Evolutionary conservation across 805 yeast genomes (phyloP).

Genomic region (Helenozyma rhizophorensis): DNA sequence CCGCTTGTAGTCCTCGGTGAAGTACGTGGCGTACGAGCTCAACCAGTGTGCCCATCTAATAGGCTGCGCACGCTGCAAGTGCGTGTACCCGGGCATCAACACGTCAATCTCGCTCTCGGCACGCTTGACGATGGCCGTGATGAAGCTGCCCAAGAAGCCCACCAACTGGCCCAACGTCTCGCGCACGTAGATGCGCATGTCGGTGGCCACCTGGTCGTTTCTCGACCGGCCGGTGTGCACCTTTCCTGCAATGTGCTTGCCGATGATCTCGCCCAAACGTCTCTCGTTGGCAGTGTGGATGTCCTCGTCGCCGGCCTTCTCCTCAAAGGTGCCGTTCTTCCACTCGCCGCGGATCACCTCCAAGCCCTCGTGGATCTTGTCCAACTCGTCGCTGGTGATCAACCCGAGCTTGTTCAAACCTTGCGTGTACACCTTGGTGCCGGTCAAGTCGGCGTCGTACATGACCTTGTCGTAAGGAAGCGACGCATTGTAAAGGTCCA

Average conservation of each 20-base stretch:
- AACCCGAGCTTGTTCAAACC: slow-evolving; percentile 81
- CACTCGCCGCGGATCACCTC: slow-evolving; percentile 73
- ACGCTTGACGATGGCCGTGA: slow-evolving; percentile 64
- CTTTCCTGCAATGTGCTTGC: slow-evolving; percentile 90
- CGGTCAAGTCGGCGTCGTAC: slow-evolving; percentile 92
- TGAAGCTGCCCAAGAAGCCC: slow-evolving; percentile 54
- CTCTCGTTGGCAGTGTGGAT: slow-evolving; percentile 99
- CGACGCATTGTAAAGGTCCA: slow-evolving; percentile 96
- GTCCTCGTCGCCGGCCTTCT: slow-evolving; percentile 91
- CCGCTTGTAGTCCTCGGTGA: slow-evolving; percentile 86
- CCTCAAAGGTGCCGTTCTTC: slow-evolving; percentile 63
- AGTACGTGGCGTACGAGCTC: slow-evolving; percentile 89
- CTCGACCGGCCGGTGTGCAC: slow-evolving; percentile 99
- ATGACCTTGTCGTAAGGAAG: slow-evolving; percentile 92
- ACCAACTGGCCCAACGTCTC: slow-evolving; percentile 64
- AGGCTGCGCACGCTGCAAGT: slow-evolving; percentile 98
- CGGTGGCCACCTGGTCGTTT: slow-evolving; percentile 99
- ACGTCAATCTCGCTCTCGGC: slow-evolving; percentile 85
- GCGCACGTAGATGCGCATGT: slow-evolving; percentile 91
- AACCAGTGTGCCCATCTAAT: slow-evolving; percentile 99
- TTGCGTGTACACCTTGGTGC: slow-evolving; percentile 87
- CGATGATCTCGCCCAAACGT: slow-evolving; percentile 93
- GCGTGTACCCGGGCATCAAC: slow-evolving; percentile 99
- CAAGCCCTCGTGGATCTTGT: slow-evolving; percentile 81
- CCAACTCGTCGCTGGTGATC: slow-evolving; percentile 66